phyloP scores from a whole-genome alignment of 768 basidiomycete genomes.

The Hydnomerulius pinastri region DNA sequence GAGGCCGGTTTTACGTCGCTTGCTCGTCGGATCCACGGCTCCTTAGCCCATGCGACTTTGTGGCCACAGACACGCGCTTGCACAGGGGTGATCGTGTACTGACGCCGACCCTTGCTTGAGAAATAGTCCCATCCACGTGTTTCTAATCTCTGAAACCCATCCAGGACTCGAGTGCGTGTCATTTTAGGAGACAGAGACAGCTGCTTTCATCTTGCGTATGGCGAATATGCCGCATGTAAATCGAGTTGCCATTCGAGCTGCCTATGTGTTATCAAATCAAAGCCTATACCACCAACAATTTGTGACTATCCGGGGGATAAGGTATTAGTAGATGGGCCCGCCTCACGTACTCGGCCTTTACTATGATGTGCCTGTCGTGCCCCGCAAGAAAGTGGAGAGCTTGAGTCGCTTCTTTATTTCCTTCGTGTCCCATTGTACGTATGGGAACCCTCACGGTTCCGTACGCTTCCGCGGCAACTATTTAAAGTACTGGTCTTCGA shows the following conservation, averaged over 20 bases:
- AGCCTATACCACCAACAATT: background rate
- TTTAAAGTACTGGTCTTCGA: background rate
- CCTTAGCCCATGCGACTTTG: too few relatives aligned
- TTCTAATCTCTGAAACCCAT: background rate
- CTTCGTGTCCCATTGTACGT: background rate
- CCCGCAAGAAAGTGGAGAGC: too few relatives aligned
- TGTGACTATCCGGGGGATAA: background rate
- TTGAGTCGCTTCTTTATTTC: too few relatives aligned
- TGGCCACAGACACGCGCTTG: too few relatives aligned
- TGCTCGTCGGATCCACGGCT: too few relatives aligned
- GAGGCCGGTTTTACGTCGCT: too few relatives aligned
- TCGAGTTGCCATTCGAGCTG: too few relatives aligned
- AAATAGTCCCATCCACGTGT: background rate
- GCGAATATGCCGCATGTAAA: background rate
- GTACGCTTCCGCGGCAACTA: background rate
- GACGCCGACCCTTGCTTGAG: background rate
- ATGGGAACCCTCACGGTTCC: background rate
- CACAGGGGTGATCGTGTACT: background rate
- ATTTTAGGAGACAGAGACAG: too few relatives aligned
- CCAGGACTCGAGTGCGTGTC: too few relatives aligned
- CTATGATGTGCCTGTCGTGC: background rate
- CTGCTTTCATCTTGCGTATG: too few relatives aligned
- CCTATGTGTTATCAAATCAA: too few relatives aligned
- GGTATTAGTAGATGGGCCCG: background rate
- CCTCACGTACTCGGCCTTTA: background rate